phyloP scores from a whole-genome alignment of 2,329 filamentous ascomycete genomes.

The Alternaria novae-zelandiae region DNA sequence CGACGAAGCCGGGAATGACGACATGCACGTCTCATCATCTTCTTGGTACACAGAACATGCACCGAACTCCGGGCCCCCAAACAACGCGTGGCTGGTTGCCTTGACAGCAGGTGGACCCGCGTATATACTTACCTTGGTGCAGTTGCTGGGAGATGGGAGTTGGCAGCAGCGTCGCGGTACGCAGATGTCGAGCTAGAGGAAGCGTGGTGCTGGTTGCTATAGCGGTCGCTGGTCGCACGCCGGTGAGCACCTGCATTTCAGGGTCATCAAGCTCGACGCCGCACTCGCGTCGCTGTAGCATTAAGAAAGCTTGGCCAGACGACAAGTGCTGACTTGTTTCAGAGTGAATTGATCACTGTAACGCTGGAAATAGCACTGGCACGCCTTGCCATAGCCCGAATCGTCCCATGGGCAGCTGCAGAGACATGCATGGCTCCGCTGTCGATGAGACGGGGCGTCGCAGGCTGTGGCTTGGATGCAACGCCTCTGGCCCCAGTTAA shows the following conservation, averaged over 20 bases:
- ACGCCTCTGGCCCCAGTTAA: neutral
- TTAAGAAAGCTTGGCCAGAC: conserved; percentile 6
- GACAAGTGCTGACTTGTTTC: conserved; percentile 8
- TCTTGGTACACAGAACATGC: neutral
- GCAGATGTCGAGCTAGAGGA: neutral
- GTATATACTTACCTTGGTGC: neutral
- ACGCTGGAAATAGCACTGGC: conserved; percentile 2
- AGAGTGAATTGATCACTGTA: neutral
- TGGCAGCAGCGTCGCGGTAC: neutral
- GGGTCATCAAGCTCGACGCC: neutral
- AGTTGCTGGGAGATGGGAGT: neutral
- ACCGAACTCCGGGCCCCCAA: neutral
- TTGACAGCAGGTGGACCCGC: conserved; percentile 12
- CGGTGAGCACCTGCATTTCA: neutral
- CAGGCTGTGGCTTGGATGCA: neutral
- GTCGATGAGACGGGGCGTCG: neutral
- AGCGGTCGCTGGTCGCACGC: neutral
- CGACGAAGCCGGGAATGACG: conserved; percentile 12
- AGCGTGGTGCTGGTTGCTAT: neutral
- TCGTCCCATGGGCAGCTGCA: neutral
- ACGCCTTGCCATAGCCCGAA: neutral
- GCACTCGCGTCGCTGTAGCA: neutral
- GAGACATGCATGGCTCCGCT: neutral
- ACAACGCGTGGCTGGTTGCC: conserved; percentile 8
- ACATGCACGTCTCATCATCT: conserved; percentile 17